Evolutionary conservation across 2,329 filamentous ascomycete species (phyloP), one percentile per base, ranked within the genome.

Genomic region (Alternaria triticimaculans): DNA sequence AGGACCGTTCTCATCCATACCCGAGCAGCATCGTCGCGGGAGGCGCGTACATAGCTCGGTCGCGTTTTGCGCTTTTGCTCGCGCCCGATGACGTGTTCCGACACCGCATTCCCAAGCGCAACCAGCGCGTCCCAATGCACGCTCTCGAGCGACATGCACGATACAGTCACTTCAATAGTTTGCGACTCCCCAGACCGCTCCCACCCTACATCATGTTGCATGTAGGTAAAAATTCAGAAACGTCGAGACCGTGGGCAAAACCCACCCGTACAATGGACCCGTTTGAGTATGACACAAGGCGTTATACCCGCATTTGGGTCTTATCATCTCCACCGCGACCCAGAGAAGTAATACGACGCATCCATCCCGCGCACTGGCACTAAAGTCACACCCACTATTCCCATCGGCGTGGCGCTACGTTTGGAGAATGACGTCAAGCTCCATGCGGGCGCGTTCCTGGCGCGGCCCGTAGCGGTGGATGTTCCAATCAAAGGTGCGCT

Each of bases 381-480:
- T 66, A 63, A 63, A 41, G 49, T 23, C 62, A 64, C 54, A 45
- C 55, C 44, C 44, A 46, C n/a, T 20, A 25, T 56, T 46, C 43
- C 37, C 37, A 46, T 33, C 44, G 55, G 62, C 44, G 53, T 63
- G 55, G 37, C 48, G 54, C 58, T 62, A 55, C 60, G 55, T 45
- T 43, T 56, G 44, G n/a, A 60, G 28, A 37, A 66, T 73, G 69
- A 75, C 70, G 72, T 77, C 73, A 76, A 67, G 12, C 41, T 64
- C 62, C 65, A 66, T 72, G 69, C 60, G 56, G 49, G 51, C 60
- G 51, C 63, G 64, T 68, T 68, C 60, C 67, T 72, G 70, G 67
- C 58, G 66, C 72, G 70, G 75, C 62, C 72, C 72, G 72, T 68
- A 68, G 58, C 74, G 65, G 71, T 64, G 56, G 49, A 62, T 59